A percentile compares a stretch with the other conserved stretches of the same genome.
Evolutionary conservation across 75 land plant species (phyloP).

Genomic region (Cupressus sempervirens): DNA sequence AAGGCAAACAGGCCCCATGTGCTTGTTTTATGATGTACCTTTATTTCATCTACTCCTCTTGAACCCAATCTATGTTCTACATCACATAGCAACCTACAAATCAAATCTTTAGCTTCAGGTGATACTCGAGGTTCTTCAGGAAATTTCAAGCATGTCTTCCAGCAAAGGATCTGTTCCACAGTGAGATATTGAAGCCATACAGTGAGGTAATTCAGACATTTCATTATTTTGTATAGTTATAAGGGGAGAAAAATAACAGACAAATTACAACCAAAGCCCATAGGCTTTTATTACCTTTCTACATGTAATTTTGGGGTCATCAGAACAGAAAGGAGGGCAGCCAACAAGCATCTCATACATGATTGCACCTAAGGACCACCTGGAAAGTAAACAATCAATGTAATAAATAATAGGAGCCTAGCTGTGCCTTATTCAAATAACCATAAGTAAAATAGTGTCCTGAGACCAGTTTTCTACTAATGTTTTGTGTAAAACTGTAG

Average conservation of each 20-base stretch:
- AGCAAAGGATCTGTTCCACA: constrained; percentile 56
- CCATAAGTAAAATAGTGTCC: not conserved
- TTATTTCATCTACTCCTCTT: constrained; percentile 66
- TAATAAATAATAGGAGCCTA: not conserved
- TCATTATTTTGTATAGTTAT: not conserved
- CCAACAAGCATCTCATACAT: constrained; percentile 77
- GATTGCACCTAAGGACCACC: constrained; percentile 83
- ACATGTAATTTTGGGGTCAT: constrained; percentile 72
- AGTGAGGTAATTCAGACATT: not conserved
- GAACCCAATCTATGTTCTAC: constrained; percentile 69
- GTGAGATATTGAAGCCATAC: not conserved
- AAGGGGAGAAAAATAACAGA: constrained; percentile 1
- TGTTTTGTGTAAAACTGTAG: not conserved
- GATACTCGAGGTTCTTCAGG: constrained; percentile 70
- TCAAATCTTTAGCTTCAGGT: constrained; percentile 67
- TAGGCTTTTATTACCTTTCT: constrained; percentile 45
- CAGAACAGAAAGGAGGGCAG: constrained; percentile 84
- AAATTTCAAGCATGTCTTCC: constrained; percentile 69
- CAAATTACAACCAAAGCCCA: not conserved
- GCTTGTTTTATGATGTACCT: constrained; percentile 28
- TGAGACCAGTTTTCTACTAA: not conserved
- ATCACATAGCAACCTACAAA: constrained; percentile 66
- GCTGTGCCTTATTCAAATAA: not conserved
- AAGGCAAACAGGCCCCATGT: not conserved
- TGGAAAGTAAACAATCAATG: constrained; percentile 7